phyloP scores from a whole-genome alignment of 1,139 yeast species.

The Hyphopichia pseudoburtonii region DNA sequence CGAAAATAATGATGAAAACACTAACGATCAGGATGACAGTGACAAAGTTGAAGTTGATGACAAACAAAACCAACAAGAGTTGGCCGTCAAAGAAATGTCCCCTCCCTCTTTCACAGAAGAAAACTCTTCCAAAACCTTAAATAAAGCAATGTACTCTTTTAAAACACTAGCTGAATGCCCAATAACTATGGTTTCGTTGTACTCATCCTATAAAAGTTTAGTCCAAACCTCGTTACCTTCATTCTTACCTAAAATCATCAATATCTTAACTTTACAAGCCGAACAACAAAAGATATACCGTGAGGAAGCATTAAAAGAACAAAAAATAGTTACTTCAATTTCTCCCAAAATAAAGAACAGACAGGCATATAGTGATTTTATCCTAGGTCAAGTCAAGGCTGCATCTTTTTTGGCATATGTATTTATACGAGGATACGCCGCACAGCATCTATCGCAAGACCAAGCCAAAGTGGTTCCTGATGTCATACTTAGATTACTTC shows the following conservation, averaged over 20 bases:
- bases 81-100: slow-evolving; percentile 38
- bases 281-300: slow-evolving; percentile 40
- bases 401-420: slow-evolving; percentile 94
- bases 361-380: slow-evolving; percentile 82
- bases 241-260: slow-evolving; percentile 81
- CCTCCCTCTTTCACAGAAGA: slow-evolving; percentile 39
- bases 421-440: slow-evolving; percentile 79
- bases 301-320: slow-evolving; percentile 63
- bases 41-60: not conserved
- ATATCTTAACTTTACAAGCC: slow-evolving; percentile 74
- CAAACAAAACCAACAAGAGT: slow-evolving; percentile 18
- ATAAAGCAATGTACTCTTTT: slow-evolving; percentile 74
- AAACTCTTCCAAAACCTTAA: slow-evolving; percentile 37
- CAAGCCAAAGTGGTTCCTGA: slow-evolving; percentile 79
- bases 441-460: slow-evolving; percentile 58
- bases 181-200: slow-evolving; percentile 88
- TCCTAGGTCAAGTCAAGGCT: slow-evolving; percentile 95
- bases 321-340: slow-evolving; percentile 50
- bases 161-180: slow-evolving; percentile 96
- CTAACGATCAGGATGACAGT: not conserved
- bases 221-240: slow-evolving; percentile 70
- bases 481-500: slow-evolving; percentile 77
- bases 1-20: not conserved
- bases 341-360: slow-evolving; percentile 75
- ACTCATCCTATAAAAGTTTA: slow-evolving; percentile 79